A percentile compares a stretch with the other conserved stretches of the same genome.
phyloP scores from a whole-genome alignment of 2,329 filamentous ascomycete genomes.

The Colletotrichum costaricense region DNA sequence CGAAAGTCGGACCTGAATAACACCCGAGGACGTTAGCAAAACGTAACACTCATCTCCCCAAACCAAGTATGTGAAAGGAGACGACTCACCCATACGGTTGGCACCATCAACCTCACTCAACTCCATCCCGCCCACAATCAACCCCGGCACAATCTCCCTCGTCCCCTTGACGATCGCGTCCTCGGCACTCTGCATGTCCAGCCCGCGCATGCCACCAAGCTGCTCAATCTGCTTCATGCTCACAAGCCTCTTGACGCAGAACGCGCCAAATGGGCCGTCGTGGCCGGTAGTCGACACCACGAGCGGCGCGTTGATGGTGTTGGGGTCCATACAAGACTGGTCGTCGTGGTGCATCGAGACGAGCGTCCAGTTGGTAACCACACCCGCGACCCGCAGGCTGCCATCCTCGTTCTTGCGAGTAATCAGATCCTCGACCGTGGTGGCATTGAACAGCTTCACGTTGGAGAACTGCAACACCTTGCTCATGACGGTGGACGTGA shows the following conservation, averaged over 20 bases:
- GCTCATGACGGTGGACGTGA: conserved; percentile 88
- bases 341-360: conserved; percentile 89
- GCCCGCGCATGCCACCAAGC: conserved; percentile 90
- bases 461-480: conserved; percentile 88
- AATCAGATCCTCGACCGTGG: conserved; percentile 91
- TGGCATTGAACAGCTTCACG: conserved; percentile 97
- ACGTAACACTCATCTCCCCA: neutral
- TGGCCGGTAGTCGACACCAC: conserved; percentile 93
- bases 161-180: conserved; percentile 95
- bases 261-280: conserved; percentile 90
- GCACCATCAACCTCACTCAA: conserved; percentile 90
- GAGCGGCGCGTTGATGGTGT: conserved; percentile 93
- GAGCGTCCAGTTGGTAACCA: conserved; percentile 96
- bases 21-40: neutral
- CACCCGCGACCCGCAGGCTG: conserved; percentile 80
- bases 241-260: conserved; percentile 90
- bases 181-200: conserved; percentile 93
- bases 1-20: conserved; percentile 60
- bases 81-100: conserved; percentile 80
- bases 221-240: conserved; percentile 87
- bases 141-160: conserved; percentile 85
- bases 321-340: conserved; percentile 96
- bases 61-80: neutral
- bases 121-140: conserved; percentile 97
- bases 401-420: conserved; percentile 72